These are phyloP conservation scores for Aspergillus sp. DNA, from an alignment of 2,329 filamentous ascomycete species.

Conservation along the genomic window DNA sequence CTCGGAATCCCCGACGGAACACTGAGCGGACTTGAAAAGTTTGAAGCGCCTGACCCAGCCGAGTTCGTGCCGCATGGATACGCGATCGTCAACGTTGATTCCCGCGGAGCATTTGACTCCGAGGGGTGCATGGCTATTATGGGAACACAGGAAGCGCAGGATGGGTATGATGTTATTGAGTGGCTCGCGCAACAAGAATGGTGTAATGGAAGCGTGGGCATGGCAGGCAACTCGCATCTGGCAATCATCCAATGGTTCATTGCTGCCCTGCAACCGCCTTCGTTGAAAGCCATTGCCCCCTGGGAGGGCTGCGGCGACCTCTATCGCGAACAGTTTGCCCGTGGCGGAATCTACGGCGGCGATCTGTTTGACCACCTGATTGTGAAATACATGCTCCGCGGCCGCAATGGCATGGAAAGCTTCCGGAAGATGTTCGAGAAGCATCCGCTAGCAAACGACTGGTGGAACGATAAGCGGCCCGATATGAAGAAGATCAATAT, in stretches of 20 bases:
- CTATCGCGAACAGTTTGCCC: constrained; percentile 52
- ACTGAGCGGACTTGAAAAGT: constrained; percentile 27
- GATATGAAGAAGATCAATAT: constrained; percentile 13
- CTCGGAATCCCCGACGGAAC: constrained; percentile 21
- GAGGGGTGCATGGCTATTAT: constrained; percentile 32
- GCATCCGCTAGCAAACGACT: constrained; percentile 9
- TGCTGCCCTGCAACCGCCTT: constrained; percentile 47
- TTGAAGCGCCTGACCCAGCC: constrained; percentile 35
- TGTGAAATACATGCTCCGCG: constrained; percentile 41
- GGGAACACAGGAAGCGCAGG: constrained; percentile 32
- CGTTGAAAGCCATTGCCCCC: constrained; percentile 48
- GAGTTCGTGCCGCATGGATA: constrained; percentile 36
- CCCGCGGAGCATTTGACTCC: constrained; percentile 32
- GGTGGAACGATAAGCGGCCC: constrained; percentile 15
- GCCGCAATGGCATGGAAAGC: constrained; percentile 43
- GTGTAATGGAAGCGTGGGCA: constrained; percentile 28
- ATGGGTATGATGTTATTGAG: constrained; percentile 32
- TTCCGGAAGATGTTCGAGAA: constrained; percentile 46
- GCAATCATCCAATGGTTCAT: constrained; percentile 51
- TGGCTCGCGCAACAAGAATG: constrained; percentile 28
- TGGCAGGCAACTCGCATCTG: constrained; percentile 35
- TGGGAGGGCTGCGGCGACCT: constrained; percentile 54
- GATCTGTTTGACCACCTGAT: constrained; percentile 45
- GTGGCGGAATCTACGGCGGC: constrained; percentile 42
- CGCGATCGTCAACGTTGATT: constrained; percentile 37